Evolutionary conservation across 805 yeast genomes (phyloP), one percentile per base, ranked within the genome.

Genomic region (Saturnispora quitensis): DNA sequence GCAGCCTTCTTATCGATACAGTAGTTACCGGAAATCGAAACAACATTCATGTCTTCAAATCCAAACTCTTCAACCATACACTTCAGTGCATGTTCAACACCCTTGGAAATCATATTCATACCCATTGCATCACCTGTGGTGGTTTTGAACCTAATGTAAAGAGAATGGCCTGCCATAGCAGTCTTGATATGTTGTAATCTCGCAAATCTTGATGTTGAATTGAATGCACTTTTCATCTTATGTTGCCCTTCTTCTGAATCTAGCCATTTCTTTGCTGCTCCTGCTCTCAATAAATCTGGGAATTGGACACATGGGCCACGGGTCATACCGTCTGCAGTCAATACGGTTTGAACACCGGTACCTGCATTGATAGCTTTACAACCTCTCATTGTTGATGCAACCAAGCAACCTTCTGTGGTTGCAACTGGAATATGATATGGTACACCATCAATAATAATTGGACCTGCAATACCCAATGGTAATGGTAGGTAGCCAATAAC

Each of bases 61-160:
- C 97, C 98, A 66, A 84, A 83, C 61, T 84, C 90, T 61, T 84
- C 86, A 43, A 78, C 80, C 96, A 93, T 89, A 66, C 77, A 81
- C 55, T 82, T 82, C 63, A 93, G 77, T 1, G 97, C 80, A 66
- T 74, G 76, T 66, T 93, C 99, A 45, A 89, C 97, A 68, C 99
- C 99, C 71, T 93, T 93, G 28, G 98, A 91, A 55, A 93, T 93
- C 99, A 93, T 93, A 68, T 93, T 93, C 99, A 93, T 93, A 58
- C 99, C 99, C 99, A 93, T 93, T 18, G 99, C 99, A 73, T 93
- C 99, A 69, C 99, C 99, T 18, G 99, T 93, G 40, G 96, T 89
- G n/a, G 99, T 95, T 67, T 90, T 82, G 75, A 93, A 93, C 64
- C 99, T 82, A 60, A 93, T 84, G 63, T 80, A 93, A 61, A 93